Evolutionary conservation across 352 stramenopile genomes (phyloP).

Genomic region (Globisporangium spiculum): DNA sequence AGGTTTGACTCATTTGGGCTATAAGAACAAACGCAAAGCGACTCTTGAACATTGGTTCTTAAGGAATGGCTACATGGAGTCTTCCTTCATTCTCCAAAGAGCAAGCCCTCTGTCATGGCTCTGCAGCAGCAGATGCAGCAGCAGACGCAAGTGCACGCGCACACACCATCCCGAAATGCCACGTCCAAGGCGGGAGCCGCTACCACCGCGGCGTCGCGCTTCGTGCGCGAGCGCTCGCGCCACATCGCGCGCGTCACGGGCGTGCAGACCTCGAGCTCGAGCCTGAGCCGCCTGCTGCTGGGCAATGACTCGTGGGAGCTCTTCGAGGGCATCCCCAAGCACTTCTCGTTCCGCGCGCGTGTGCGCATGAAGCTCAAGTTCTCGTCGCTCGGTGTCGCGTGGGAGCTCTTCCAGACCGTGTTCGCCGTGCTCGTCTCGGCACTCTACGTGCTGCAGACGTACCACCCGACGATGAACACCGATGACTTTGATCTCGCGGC

Average conservation of each 20-base stretch:
- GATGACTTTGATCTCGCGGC: constrained; percentile 35
- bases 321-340: constrained; percentile 50
- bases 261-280: neutral
- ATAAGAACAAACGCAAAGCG: no score
- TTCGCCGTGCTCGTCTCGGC: constrained; percentile 50
- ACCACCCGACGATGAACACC: constrained; percentile 24
- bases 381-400: constrained; percentile 39
- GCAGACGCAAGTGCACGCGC: neutral
- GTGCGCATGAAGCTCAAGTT: constrained; percentile 66
- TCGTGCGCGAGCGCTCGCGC: neutral
- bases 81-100: no score
- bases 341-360: constrained; percentile 44
- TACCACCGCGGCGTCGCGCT: neutral
- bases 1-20: no score
- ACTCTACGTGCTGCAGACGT: constrained; percentile 55
- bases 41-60: no score
- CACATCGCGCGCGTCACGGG: neutral
- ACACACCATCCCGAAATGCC: neutral
- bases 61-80: no score
- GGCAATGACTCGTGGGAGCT: constrained; percentile 31
- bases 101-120: no score
- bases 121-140: no score
- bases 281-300: constrained; percentile 12
- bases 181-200: neutral
- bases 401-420: constrained; percentile 60